phyloP scores from a whole-genome alignment of 495 filamentous ascomycete species.

The Lophiostoma macrostomum region DNA sequence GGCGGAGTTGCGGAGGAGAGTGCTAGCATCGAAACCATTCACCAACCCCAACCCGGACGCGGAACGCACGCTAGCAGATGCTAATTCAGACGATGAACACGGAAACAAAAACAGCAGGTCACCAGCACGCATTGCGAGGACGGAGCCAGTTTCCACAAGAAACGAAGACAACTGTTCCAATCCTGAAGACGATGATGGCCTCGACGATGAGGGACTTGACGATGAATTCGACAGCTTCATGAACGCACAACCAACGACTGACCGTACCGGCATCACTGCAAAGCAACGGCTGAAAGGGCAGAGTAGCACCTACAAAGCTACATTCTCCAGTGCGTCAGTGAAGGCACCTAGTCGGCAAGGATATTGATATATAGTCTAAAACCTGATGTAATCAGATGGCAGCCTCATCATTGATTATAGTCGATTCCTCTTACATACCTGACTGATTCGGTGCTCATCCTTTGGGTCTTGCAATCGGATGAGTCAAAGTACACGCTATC shows the following conservation, averaged over 20 bases:
- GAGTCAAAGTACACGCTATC: too few species aligned
- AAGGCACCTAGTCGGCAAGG: conserved; percentile 15
- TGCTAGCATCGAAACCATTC: conserved; percentile 83
- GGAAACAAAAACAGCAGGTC: conserved; percentile 59
- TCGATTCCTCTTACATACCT: too few species aligned
- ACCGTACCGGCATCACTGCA: conserved; percentile 70
- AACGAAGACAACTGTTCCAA: conserved; percentile 24
- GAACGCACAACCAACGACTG: conserved; percentile 79
- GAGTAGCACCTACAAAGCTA: conserved; percentile 35
- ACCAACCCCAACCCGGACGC: conserved; percentile 63
- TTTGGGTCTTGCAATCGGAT: too few species aligned
- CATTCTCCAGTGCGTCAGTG: conserved; percentile 22
- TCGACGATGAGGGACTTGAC: conserved; percentile 40
- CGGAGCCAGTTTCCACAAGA: conserved; percentile 9
- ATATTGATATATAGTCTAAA: too few species aligned
- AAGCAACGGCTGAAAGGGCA: conserved; percentile 48
- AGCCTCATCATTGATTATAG: too few species aligned
- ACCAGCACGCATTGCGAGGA: conserved; percentile 28
- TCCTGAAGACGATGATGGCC: conserved; percentile 63
- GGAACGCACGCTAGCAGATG: too few species aligned
- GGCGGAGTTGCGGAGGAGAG: conserved; percentile 80
- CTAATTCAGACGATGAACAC: too few species aligned
- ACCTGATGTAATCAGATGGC: too few species aligned
- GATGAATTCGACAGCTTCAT: conserved; percentile 83
- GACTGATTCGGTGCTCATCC: too few species aligned